Percentiles rank a stretch among this genome's conserved stretches.
These are phyloP conservation scores for Leccinum broughii DNA, from an alignment of 768 basidiomycete species.

Conservation along the genomic window DNA sequence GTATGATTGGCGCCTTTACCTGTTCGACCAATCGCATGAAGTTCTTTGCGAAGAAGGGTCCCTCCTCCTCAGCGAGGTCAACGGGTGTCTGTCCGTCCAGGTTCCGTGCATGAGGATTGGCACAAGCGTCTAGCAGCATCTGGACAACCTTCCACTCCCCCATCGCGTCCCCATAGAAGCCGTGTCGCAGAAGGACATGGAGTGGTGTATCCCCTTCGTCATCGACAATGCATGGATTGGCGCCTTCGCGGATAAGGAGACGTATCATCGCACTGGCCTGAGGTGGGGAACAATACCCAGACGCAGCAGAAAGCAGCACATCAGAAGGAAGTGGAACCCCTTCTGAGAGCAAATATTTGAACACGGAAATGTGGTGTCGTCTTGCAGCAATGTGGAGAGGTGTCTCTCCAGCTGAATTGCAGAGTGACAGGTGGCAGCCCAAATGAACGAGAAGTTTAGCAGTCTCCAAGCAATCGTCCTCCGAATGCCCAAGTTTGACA, in stretches of 20 bases:
- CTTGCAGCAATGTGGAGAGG: background rate
- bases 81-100: background rate
- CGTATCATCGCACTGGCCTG: background rate
- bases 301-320: background rate
- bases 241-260: background rate
- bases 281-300: accelerated
- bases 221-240: background rate
- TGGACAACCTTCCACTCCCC: background rate
- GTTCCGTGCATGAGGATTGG: background rate
- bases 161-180: background rate
- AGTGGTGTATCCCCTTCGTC: background rate
- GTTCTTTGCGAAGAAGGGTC: background rate
- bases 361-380: background rate
- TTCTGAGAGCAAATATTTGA: background rate
- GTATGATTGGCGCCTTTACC: too few species aligned
- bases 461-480: background rate
- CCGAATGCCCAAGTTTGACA: background rate
- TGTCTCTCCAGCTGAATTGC: background rate
- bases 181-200: background rate
- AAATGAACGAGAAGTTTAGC: background rate
- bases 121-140: background rate
- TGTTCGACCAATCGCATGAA: background rate
- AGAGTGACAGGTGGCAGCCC: background rate
- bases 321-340: background rate
- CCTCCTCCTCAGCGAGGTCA: background rate